Conservation (phyloP, 164 flowering plant genomes). For the Malania oleifera region DNA sequence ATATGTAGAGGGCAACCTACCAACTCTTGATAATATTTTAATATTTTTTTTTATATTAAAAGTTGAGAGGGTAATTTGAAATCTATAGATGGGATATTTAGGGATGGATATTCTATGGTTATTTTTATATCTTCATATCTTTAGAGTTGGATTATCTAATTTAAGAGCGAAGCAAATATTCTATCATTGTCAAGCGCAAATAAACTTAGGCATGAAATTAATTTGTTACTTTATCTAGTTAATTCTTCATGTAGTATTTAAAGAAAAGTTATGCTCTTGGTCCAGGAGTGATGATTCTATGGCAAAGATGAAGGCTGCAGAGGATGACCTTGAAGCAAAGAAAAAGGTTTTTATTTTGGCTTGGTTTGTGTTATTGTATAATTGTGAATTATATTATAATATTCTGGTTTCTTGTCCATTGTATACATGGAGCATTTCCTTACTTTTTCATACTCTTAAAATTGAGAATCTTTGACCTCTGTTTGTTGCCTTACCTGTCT, state of each 20-base stretch:
- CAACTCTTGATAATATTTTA: no score
- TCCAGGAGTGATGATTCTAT: slow-evolving; percentile 65
- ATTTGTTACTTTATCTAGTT: no score
- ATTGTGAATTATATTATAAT: neutral
- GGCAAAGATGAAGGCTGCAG: slow-evolving; percentile 80
- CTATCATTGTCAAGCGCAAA: no score
- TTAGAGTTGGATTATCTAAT: no score
- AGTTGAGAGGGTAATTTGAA: no score
- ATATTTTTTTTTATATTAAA: no score
- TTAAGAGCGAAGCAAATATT: no score
- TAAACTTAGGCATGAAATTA: no score
- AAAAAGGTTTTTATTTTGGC: slow-evolving; percentile 46
- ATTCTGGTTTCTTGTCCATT: neutral
- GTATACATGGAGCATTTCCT: neutral
- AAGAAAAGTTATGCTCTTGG: slow-evolving; percentile 12
- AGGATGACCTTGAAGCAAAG: slow-evolving; percentile 69
- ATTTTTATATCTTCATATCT: no score
- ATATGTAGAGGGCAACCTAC: no score
- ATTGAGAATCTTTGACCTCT: neutral
- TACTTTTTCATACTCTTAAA: neutral
- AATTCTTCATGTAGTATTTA: neutral
- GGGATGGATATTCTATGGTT: no score
- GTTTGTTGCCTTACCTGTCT: neutral
- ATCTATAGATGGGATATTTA: no score
- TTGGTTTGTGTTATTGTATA: neutral